These are phyloP conservation scores for Fusarium concolor DNA, from an alignment of 2,329 filamentous ascomycete genomes.

Conservation along the genomic window DNA sequence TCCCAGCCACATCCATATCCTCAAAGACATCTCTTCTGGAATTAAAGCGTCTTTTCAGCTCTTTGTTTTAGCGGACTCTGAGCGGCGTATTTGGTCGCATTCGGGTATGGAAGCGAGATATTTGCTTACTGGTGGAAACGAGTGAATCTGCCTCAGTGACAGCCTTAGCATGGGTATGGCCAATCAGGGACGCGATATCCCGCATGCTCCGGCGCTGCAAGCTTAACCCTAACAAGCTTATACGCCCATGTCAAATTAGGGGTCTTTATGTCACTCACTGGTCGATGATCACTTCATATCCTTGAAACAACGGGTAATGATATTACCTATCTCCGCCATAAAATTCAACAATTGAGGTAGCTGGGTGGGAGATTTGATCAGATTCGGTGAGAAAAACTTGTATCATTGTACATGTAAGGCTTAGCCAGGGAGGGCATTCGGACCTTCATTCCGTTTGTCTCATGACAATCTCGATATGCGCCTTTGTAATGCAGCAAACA, in stretches of 20 bases:
- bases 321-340: not conserved
- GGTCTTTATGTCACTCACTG: slow-evolving; percentile 28
- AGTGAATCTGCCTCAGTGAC: slow-evolving; percentile 32
- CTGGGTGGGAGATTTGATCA: too few species aligned
- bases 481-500: not conserved
- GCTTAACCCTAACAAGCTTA: slow-evolving; percentile 35
- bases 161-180: slow-evolving; percentile 14
- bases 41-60: too few species aligned
- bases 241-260: slow-evolving; percentile 22
- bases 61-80: not conserved
- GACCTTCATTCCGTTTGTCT: not conserved
- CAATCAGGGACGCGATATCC: not conserved
- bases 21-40: not conserved
- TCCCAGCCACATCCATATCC: not conserved
- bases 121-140: not conserved
- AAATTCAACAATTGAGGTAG: not conserved
- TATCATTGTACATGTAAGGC: not conserved
- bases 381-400: not conserved
- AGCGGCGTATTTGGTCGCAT: slow-evolving; percentile 15
- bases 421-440: not conserved
- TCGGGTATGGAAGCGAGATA: not conserved
- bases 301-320: not conserved
- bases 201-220: slow-evolving; percentile 16
- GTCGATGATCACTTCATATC: not conserved
- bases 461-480: not conserved